A percentile compares a stretch with the other conserved stretches of the same genome.
phyloP scores from a whole-genome alignment of 2,329 filamentous ascomycete species.

The Furcasterigmium sp. region DNA sequence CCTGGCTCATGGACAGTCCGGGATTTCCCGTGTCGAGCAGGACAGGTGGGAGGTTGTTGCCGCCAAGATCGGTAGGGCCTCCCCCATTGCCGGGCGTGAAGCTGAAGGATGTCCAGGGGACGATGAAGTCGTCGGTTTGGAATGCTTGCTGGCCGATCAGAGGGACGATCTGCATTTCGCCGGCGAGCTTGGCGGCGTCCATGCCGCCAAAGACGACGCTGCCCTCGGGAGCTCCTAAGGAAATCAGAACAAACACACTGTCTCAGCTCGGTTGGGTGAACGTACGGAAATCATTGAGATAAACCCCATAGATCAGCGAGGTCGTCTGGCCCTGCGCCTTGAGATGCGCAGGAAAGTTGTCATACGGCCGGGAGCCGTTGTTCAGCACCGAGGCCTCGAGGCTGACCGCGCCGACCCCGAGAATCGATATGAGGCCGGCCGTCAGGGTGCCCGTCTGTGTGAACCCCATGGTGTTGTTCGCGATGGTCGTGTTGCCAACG shows the following conservation, averaged over 20 bases:
- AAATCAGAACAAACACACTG: too few relatives aligned
- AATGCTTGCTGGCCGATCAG: neutral
- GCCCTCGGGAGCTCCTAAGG: constrained; percentile 3
- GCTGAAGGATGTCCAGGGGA: neutral
- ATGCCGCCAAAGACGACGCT: constrained; percentile 6
- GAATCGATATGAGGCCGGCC: constrained; percentile 2
- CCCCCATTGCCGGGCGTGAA: neutral
- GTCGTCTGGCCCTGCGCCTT: constrained; percentile 2
- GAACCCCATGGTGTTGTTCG: constrained; percentile 3
- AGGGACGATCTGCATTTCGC: constrained; percentile 3
- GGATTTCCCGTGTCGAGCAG: neutral
- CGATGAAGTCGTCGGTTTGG: neutral
- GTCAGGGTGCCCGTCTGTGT: neutral
- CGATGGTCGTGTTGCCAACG: neutral
- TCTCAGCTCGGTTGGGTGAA: too few relatives aligned
- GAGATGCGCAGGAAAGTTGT: constrained; percentile 4
- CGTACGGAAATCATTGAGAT: constrained; percentile 2
- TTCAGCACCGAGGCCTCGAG: neutral
- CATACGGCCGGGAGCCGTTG: neutral
- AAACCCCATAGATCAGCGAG: constrained; percentile 1
- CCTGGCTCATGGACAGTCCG: neutral
- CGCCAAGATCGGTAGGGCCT: neutral
- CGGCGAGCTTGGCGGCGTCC: constrained; percentile 7
- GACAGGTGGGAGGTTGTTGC: neutral
- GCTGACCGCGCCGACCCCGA: constrained; percentile 1